Percentiles rank a stretch among this genome's conserved stretches.
These are phyloP conservation scores for Emydomyces testavorans DNA, from an alignment of 2,329 filamentous ascomycete genomes.

Conservation along the genomic window DNA sequence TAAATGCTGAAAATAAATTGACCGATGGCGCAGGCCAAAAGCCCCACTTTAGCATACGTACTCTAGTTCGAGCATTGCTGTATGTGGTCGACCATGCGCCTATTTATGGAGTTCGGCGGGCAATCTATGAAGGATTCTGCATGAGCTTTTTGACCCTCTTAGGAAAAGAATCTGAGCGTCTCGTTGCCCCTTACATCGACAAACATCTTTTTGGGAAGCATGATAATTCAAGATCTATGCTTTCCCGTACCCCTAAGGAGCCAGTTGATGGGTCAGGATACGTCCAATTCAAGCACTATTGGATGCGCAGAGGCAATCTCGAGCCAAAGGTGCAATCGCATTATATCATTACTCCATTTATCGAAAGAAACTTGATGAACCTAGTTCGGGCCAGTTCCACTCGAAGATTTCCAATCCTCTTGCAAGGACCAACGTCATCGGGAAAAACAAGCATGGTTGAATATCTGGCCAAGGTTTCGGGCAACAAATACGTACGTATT, in stretches of 20 bases:
- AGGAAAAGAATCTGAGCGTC: constrained; percentile 65
- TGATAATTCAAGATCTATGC: constrained; percentile 57
- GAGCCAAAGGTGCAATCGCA: constrained; percentile 61
- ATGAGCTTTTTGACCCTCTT: constrained; percentile 96
- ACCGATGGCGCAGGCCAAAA: constrained; percentile 94
- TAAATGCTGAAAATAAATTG: constrained; percentile 69
- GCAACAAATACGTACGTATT: constrained; percentile 94
- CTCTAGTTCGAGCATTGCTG: constrained; percentile 75
- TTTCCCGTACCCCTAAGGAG: constrained; percentile 65
- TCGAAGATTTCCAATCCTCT: constrained; percentile 77
- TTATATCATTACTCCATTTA: constrained; percentile 94
- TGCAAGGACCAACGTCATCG: constrained; percentile 92
- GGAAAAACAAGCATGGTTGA: constrained; percentile 99
- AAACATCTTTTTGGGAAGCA: constrained; percentile 65
- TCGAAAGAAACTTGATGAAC: constrained; percentile 89
- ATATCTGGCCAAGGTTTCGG: constrained; percentile 89
- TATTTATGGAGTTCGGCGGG: constrained; percentile 71
- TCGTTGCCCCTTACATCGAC: constrained; percentile 67
- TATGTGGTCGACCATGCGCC: constrained; percentile 79
- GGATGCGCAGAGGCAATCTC: constrained; percentile 67
- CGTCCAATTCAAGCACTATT: constrained; percentile 80
- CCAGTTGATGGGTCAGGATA: constrained; percentile 67
- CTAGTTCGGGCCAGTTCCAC: constrained; percentile 89
- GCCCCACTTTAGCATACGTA: constrained; percentile 92
- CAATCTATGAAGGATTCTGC: constrained; percentile 86